phyloP scores from a whole-genome alignment of 495 filamentous ascomycete species.

The Achaetomiella virescens region DNA sequence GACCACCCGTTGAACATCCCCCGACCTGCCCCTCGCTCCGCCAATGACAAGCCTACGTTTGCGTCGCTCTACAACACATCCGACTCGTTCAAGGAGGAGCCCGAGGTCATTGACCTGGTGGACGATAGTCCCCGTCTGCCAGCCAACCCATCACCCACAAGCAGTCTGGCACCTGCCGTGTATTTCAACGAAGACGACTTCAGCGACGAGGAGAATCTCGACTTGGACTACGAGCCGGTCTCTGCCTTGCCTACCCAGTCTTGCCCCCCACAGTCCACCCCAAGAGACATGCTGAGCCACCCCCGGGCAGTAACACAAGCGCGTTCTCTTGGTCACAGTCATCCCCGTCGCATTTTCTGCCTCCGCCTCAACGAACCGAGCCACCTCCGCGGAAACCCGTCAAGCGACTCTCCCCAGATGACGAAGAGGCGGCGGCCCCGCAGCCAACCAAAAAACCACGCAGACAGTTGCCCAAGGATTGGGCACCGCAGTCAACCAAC shows the following conservation, averaged over 20 bases:
- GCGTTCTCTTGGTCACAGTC: conserved; percentile 29
- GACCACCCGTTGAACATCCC: conserved; percentile 11
- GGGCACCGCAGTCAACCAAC: conserved; percentile 7
- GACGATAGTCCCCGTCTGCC: conserved; percentile 5
- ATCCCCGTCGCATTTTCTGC: conserved; percentile 27
- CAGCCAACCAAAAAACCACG: conserved; percentile 25
- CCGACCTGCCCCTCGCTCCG: not conserved
- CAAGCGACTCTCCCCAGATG: conserved; percentile 33
- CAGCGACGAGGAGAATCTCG: conserved; percentile 59
- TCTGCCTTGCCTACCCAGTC: conserved; percentile 37
- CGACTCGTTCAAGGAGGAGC: conserved; percentile 39
- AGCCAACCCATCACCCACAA: not conserved
- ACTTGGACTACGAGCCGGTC: conserved; percentile 53
- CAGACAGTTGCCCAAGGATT: conserved; percentile 24
- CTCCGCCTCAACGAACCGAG: conserved; percentile 6
- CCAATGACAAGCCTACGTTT: conserved; percentile 23
- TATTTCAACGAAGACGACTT: conserved; percentile 61
- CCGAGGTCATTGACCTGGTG: conserved; percentile 21
- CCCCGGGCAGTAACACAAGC: conserved; percentile 16
- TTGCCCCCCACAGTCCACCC: conserved; percentile 10
- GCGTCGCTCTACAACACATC: conserved; percentile 35
- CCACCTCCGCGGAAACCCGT: conserved; percentile 7
- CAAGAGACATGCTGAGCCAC: conserved; percentile 4
- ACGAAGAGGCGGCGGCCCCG: conserved; percentile 15
- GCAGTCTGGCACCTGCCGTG: conserved; percentile 25